Base-by-base conservation (phyloP, 2,329 filamentous ascomycete species). In the Xylariales sp. region DNA sequence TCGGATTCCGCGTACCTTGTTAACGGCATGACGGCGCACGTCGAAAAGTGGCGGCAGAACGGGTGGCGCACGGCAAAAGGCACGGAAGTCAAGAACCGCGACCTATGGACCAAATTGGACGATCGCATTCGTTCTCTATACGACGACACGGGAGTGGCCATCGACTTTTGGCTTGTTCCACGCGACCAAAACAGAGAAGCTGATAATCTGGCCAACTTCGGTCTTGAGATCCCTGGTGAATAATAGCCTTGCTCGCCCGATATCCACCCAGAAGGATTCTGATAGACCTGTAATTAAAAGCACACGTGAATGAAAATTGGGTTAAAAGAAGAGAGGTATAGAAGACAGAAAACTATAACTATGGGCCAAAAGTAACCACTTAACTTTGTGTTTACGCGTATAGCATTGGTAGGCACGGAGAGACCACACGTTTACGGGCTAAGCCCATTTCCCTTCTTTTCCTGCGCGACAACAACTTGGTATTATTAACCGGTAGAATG, bases 1-100 rank as follows among this genome's bases (percentile, higher is more conserved):
- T 67, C 68, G 3, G 68, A 71, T 50, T 71, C 68, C 36, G 63
- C 63, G 3, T 72, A 71, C 61, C 61, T 69, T 7, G 70, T 72
- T 48, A 61, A 67, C 49, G 54, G 60, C 34, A 67, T 70, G 55
- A 67, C 64, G 6, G 23, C 49, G 7, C 54, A 58, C 32, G 1
- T 70, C 28, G 18, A 53, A 3, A 70, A 72, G 56, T 72, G 70
- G 68, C 18, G 3, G 5, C 5, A 32, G 41, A 72, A 70, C 30
- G 60, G 61, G 3, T 71, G 66, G 68, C 58, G 43, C 43, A 70
- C 68, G 16, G 36, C 64, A 12, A 65, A 63, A 10, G 49, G 30
- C 1, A 63, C 56, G 0, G 65, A 65, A 23, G 62, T 66, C 14
- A 69, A 69, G 54, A 69, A 69, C 50, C 53, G 16, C 23, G 67